Conservation (phyloP, 2,329 filamentous ascomycete genomes). For the Juglanconis sp. region DNA sequence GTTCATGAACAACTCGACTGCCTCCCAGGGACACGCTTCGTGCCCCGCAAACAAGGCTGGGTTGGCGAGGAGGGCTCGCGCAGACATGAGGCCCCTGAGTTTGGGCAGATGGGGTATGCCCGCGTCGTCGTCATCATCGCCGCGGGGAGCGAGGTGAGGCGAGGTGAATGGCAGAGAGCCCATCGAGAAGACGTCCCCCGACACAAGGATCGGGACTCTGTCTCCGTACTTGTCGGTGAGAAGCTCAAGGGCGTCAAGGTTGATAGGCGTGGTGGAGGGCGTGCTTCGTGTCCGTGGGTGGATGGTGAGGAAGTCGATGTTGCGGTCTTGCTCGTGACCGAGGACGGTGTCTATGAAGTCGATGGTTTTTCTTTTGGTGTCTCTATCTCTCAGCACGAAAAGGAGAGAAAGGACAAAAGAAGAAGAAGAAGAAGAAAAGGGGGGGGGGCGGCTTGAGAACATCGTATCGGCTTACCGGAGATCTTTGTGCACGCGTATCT, state of each 20-base stretch:
- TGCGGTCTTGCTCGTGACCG: slow-evolving; percentile 45
- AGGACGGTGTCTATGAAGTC: slow-evolving; percentile 63
- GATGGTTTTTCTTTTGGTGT: slow-evolving; percentile 44
- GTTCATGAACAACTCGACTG: slow-evolving; percentile 60
- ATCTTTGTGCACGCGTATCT: slow-evolving; percentile 67
- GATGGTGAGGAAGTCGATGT: slow-evolving; percentile 67
- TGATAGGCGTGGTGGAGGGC: slow-evolving; percentile 58
- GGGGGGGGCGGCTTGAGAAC: too few species aligned
- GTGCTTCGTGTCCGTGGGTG: slow-evolving; percentile 64
- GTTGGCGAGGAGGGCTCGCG: slow-evolving; percentile 64
- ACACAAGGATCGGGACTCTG: slow-evolving; percentile 61
- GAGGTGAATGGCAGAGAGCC: slow-evolving; percentile 44
- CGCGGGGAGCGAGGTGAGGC: slow-evolving; percentile 25
- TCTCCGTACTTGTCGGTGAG: slow-evolving; percentile 50
- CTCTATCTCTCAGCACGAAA: background rate
- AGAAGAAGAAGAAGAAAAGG: background rate
- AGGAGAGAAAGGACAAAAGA: background rate
- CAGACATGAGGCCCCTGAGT: slow-evolving; percentile 66
- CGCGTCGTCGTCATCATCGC: slow-evolving; percentile 27
- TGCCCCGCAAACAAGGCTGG: slow-evolving; percentile 62
- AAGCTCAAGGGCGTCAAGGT: slow-evolving; percentile 56
- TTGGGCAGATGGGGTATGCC: slow-evolving; percentile 36
- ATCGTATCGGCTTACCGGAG: slow-evolving; percentile 38
- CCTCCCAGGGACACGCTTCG: slow-evolving; percentile 57
- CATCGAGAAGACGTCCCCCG: slow-evolving; percentile 66